Percentiles rank a stretch among this genome's conserved stretches.
These are phyloP conservation scores for Lentinula boryana DNA, from an alignment of 768 basidiomycete genomes.

Conservation along the genomic window DNA sequence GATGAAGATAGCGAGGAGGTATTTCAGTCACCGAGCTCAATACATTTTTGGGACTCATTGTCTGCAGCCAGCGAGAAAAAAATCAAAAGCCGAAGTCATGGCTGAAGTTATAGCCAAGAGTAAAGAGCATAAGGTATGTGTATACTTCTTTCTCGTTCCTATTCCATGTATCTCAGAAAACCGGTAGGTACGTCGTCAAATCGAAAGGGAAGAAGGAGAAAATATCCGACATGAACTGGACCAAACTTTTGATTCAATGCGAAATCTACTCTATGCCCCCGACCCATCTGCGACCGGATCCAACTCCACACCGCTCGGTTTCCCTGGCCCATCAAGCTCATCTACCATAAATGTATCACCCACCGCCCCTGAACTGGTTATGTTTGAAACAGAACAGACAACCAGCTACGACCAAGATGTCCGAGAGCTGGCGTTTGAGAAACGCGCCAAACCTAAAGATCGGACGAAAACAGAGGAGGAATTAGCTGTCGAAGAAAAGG, in stretches of 20 bases:
- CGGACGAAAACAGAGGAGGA: conserved; percentile 97
- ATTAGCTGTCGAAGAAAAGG: conserved; percentile 81
- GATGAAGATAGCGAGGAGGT: conserved; percentile 48
- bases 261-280: conserved; percentile 58
- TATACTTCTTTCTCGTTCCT: conserved; percentile 7
- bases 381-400: conserved; percentile 28
- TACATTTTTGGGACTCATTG: background rate
- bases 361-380: conserved; percentile 22
- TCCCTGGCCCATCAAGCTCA: conserved; percentile 28
- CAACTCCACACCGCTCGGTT: background rate
- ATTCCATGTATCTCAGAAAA: background rate
- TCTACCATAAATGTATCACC: conserved; percentile 33
- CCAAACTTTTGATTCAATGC: conserved; percentile 77
- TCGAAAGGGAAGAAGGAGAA: conserved; percentile 81
- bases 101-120: conserved; percentile 96
- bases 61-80: conserved; percentile 74
- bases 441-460: conserved; percentile 90
- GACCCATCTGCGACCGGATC: conserved; percentile 5
- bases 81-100: conserved; percentile 95
- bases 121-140: conserved; percentile 84
- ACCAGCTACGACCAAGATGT: conserved; percentile 90
- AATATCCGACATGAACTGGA: conserved; percentile 85
- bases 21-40: background rate
- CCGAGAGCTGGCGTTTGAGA: conserved; percentile 88
- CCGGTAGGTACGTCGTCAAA: conserved; percentile 74